Percentiles rank a stretch among this genome's conserved stretches.
phyloP scores from a whole-genome alignment of 306 rosid genomes.

The Vachellia pachyceras region DNA sequence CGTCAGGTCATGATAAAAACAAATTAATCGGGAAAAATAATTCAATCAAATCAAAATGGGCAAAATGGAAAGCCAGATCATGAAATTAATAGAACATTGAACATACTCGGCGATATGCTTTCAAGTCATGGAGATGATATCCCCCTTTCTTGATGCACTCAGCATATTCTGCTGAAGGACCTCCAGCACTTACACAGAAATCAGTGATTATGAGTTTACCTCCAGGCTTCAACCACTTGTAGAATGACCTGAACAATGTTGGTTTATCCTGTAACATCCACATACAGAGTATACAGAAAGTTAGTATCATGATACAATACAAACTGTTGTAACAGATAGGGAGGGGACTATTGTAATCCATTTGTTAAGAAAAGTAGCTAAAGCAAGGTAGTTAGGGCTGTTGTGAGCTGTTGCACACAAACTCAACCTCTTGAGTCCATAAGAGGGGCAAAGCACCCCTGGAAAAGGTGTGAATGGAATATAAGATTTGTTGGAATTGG shows the following conservation, averaged over 20 bases:
- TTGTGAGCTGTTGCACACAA: neutral
- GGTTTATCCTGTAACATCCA: slow-evolving; percentile 73
- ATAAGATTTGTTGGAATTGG: neutral
- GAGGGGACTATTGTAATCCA: neutral
- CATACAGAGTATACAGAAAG: slow-evolving; percentile 15
- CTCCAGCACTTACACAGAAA: slow-evolving; percentile 74
- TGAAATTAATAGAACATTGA: neutral
- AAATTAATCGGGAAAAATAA: neutral
- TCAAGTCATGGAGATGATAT: slow-evolving; percentile 71
- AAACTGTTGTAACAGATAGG: slow-evolving; percentile 9
- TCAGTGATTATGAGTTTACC: slow-evolving; percentile 89
- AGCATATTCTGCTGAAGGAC: slow-evolving; percentile 67
- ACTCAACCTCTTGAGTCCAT: neutral
- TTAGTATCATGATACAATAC: neutral
- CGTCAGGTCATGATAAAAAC: slow-evolving; percentile 26
- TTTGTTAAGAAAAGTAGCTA: neutral
- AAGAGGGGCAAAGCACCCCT: neutral
- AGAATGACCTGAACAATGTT: slow-evolving; percentile 72
- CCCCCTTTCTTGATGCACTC: slow-evolving; percentile 84
- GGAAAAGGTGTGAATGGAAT: neutral
- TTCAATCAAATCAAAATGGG: slow-evolving; percentile 29
- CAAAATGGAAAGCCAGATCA: slow-evolving; percentile 23
- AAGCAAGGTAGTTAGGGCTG: neutral
- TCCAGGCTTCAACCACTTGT: slow-evolving; percentile 94
- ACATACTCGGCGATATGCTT: slow-evolving; percentile 71